Evolutionary conservation across 441 rosid genomes (phyloP), one percentile per base, ranked within the genome.

Genomic region (Manihot esculenta): DNA sequence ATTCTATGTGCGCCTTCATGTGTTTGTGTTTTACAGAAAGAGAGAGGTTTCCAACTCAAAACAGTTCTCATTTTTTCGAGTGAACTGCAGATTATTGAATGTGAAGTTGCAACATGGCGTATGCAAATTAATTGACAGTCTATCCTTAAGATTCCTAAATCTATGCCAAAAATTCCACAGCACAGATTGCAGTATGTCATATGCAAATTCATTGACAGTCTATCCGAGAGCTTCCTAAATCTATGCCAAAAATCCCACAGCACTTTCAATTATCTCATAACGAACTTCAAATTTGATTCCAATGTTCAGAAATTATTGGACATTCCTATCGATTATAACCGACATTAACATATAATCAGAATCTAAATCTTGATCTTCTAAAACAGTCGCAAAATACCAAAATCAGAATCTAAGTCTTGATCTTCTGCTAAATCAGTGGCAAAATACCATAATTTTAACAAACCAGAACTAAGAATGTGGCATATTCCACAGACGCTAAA

Each of bases 301-400:
- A 44, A 69, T 65, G 57, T 58, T 50, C 63, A 68, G 54, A 44
- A 71, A 58, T 21, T 35, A 54, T 61, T 18, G 73, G 78, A 70
- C 21, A 71, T 30, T 69, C 73, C 45, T 35, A 21, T 11, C 26
- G 20, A 41, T 2, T 42, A 57, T 27, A 10, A 61, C 51, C 61
- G 35, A 5, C 18, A 60, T 21, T 54, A 13, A 62, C 59, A 58
- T 59, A 48, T 50, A 66, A 55, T 51, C 53, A 68, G 24, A 72
- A 71, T 62, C 59, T 3, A 62, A 68, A 44, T 42, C 55, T 49
- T 10, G 5, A 17, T 53, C 51, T 64, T 33, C 59, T 44, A 58
- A 7, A 62, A 61, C 63, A 44, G 18, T 62, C 42, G 60, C 71
- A 64, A 65, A 42, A 27, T 30, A 47, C 60, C 33, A 20, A 24